Evolutionary conservation across 169 alveolate genomes (phyloP).

Genomic region (Miamiensis avidus): DNA sequence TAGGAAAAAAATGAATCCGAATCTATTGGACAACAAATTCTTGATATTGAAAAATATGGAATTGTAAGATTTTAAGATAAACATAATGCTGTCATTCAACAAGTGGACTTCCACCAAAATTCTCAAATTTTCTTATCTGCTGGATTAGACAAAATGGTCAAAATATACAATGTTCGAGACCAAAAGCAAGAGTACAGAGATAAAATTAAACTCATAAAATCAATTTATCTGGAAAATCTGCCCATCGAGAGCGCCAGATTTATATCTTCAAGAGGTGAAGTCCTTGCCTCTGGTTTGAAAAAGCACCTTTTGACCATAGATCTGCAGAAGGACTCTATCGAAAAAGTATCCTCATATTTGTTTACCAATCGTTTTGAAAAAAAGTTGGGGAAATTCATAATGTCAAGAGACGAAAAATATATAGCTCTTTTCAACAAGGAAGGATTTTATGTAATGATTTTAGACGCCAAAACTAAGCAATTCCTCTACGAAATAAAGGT

Average conservation of each 20-base stretch:
- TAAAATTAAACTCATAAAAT: slow-evolving; percentile 9
- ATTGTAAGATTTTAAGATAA: not conserved
- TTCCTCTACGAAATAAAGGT: slow-evolving; percentile 65
- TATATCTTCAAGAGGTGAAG: slow-evolving; percentile 50
- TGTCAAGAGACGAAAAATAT: slow-evolving; percentile 53
- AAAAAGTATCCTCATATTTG: slow-evolving; percentile 60
- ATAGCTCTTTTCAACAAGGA: slow-evolving; percentile 53
- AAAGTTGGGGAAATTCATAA: slow-evolving; percentile 49
- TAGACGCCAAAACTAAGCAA: slow-evolving; percentile 61
- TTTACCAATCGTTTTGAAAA: slow-evolving; percentile 54
- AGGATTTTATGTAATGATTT: slow-evolving; percentile 56
- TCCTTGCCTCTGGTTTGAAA: slow-evolving; percentile 64
- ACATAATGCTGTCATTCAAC: not conserved
- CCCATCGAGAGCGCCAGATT: slow-evolving; percentile 72
- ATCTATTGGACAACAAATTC: not conserved
- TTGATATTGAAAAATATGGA: slow-evolving; percentile 21
- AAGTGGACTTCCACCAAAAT: slow-evolving; percentile 61
- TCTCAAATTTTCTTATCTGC: slow-evolving; percentile 56
- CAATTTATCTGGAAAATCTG: slow-evolving; percentile 62
- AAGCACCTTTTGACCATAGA: slow-evolving; percentile 69
- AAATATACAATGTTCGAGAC: slow-evolving; percentile 57
- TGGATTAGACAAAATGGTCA: slow-evolving; percentile 72
- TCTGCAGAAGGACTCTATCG: slow-evolving; percentile 51
- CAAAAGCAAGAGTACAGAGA: slow-evolving; percentile 48
- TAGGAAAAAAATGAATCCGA: slow-evolving; percentile 6